Evolutionary conservation across 1,139 yeast genomes (phyloP).

Genomic region (Arxiozyma telluris): DNA sequence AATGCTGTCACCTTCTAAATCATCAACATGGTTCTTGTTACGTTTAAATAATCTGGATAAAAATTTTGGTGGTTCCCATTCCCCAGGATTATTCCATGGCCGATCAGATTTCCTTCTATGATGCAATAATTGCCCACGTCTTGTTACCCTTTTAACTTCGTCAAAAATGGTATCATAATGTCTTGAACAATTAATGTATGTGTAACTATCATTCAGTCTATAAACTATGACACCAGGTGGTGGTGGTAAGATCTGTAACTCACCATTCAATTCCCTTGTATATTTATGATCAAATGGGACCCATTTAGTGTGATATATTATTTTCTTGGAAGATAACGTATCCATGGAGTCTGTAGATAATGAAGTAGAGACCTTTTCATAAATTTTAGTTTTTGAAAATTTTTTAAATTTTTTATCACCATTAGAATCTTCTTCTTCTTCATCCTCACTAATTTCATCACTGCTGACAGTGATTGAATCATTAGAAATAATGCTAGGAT

Average conservation of each 20-base stretch:
- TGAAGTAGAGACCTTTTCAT: neutral
- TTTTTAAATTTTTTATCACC: neutral
- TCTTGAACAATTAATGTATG: constrained; percentile 70
- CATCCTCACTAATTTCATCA: neutral
- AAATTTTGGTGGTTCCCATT: constrained; percentile 26
- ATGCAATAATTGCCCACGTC: constrained; percentile 46
- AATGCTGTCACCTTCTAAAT: neutral
- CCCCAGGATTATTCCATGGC: constrained; percentile 89
- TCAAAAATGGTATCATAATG: constrained; percentile 66
- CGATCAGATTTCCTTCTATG: constrained; percentile 52
- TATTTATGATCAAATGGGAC: constrained; percentile 55
- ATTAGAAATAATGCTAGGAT: constrained; percentile 38
- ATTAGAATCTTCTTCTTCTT: constrained; percentile 8
- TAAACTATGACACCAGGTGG: constrained; percentile 88
- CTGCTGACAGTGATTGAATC: neutral
- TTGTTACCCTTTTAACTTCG: constrained; percentile 52
- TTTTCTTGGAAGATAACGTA: constrained; percentile 10
- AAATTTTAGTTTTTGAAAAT: neutral
- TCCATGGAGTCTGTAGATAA: neutral
- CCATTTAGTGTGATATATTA: constrained; percentile 62
- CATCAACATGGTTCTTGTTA: constrained; percentile 8
- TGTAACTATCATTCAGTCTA: constrained; percentile 71
- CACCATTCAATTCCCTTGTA: constrained; percentile 43
- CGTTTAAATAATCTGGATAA: constrained; percentile 8
- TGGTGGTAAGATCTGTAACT: constrained; percentile 57